Conservation (phyloP, 306 rosid genomes). For the Rosa chinensis region DNA sequence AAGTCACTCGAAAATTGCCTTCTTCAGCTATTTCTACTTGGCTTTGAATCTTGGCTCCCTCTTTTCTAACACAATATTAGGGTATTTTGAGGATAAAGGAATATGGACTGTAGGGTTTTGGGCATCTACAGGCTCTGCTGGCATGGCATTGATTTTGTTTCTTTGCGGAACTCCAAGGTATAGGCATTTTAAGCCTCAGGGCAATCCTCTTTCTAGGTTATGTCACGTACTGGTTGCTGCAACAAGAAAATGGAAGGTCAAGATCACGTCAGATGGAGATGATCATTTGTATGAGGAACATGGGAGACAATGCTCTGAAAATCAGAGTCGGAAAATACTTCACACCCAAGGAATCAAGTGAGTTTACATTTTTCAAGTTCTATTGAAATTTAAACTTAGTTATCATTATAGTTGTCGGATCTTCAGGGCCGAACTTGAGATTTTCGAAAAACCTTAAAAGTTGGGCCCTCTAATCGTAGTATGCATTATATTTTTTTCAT, state of each 20-base stretch:
- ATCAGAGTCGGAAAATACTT: slow-evolving; percentile 51
- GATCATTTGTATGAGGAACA: slow-evolving; percentile 36
- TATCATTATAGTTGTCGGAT: not conserved
- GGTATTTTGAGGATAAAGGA: slow-evolving; percentile 74
- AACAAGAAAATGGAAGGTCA: slow-evolving; percentile 57
- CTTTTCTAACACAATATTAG: slow-evolving; percentile 74
- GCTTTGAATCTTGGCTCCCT: slow-evolving; percentile 79
- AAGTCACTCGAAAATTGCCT: slow-evolving; percentile 59
- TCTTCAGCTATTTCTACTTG: slow-evolving; percentile 83
- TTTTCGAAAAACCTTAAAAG: too few relatives aligned
- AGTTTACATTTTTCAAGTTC: not conserved
- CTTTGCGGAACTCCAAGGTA: slow-evolving; percentile 70
- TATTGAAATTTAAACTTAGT: not conserved
- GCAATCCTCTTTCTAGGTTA: slow-evolving; percentile 73
- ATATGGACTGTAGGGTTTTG: slow-evolving; percentile 74
- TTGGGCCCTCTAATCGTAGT: too few relatives aligned
- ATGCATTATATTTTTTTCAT: too few relatives aligned
- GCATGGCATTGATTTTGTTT: slow-evolving; percentile 54
- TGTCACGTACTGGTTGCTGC: slow-evolving; percentile 66
- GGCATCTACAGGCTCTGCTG: slow-evolving; percentile 79
- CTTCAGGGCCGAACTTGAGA: too few relatives aligned
- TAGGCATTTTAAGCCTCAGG: slow-evolving; percentile 59
- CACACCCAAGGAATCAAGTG: slow-evolving; percentile 75
- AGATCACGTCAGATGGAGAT: slow-evolving; percentile 29
- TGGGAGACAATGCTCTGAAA: slow-evolving; percentile 1